Conservation (phyloP, 73 alveolate genomes). For the Symbiodinium natans region DNA sequence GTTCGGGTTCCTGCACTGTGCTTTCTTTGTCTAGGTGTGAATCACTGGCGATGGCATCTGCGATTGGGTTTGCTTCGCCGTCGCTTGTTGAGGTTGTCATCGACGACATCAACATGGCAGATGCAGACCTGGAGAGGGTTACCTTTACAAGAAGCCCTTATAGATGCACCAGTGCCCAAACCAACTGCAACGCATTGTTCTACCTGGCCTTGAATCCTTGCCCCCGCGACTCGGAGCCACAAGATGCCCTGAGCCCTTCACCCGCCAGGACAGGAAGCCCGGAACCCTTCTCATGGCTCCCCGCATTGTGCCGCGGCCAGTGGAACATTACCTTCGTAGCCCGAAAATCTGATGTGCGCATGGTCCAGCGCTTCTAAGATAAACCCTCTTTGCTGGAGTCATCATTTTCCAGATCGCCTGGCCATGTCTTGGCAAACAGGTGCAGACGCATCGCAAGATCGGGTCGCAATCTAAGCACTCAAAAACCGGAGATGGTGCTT, state of each 20-base stretch:
- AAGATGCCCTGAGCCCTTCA: background rate
- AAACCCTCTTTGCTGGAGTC: too few species aligned
- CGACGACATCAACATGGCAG: slow-evolving; percentile 85
- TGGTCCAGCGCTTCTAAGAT: too few species aligned
- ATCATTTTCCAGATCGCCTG: background rate
- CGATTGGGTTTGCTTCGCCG: too few species aligned
- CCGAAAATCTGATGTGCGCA: too few species aligned
- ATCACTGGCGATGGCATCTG: too few species aligned
- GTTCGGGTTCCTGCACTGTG: too few species aligned
- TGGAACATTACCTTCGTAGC: background rate
- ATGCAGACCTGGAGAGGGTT: slow-evolving; percentile 92
- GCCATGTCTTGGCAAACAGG: background rate
- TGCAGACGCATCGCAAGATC: slow-evolving; percentile 91
- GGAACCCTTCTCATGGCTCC: slow-evolving; percentile 93
- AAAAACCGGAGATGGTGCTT: background rate
- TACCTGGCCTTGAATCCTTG: too few species aligned
- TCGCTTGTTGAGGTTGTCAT: slow-evolving; percentile 61
- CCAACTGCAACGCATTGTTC: too few species aligned
- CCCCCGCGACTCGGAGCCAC: too few species aligned
- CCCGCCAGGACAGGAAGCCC: slow-evolving; percentile 86
- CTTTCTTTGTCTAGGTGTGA: too few species aligned
- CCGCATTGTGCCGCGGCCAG: slow-evolving; percentile 94
- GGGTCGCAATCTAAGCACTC: slow-evolving; percentile 58
- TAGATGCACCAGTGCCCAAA: too few species aligned
- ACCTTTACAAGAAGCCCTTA: too few species aligned